Percentiles rank a stretch among this genome's conserved stretches.
Conservation (phyloP, 73 alveolate genomes). For the Paraurostyla sp. region DNA sequence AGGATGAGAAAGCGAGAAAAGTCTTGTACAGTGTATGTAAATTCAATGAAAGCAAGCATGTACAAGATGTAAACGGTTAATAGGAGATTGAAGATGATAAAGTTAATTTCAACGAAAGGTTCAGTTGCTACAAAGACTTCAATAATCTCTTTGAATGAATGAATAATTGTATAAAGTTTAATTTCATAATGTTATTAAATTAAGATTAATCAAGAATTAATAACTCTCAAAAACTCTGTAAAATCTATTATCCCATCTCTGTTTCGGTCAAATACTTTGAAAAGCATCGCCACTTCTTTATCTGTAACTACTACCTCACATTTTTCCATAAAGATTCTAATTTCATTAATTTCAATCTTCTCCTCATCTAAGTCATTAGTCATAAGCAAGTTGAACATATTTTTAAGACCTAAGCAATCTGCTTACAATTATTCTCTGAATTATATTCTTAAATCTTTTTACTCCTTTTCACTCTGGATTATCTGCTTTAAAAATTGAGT, state of each 20-base stretch:
- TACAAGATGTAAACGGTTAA: neutral
- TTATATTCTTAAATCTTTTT: neutral
- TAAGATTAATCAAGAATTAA: neutral
- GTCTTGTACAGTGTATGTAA: conserved; percentile 38
- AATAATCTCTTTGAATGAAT: conserved; percentile 55
- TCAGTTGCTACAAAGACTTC: conserved; percentile 29
- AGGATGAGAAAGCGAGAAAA: neutral
- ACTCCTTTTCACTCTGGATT: neutral
- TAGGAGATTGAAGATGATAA: conserved; percentile 18
- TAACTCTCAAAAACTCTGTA: conserved; percentile 16
- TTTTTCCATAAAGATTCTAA: neutral
- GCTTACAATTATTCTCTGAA: neutral
- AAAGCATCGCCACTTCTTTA: neutral
- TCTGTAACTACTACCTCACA: neutral
- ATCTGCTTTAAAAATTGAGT: neutral
- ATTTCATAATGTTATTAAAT: neutral
- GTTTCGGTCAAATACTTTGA: neutral
- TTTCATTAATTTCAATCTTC: neutral
- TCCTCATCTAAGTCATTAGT: neutral
- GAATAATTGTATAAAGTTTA: neutral
- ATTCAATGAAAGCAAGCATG: conserved; percentile 34
- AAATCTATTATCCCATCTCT: conserved; percentile 3
- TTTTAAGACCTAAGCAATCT: neutral
- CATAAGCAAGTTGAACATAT: neutral
- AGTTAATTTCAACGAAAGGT: conserved; percentile 5